These are phyloP conservation scores for Podaxis sp. DNA, from an alignment of 768 basidiomycete species.

Conservation along the genomic window DNA sequence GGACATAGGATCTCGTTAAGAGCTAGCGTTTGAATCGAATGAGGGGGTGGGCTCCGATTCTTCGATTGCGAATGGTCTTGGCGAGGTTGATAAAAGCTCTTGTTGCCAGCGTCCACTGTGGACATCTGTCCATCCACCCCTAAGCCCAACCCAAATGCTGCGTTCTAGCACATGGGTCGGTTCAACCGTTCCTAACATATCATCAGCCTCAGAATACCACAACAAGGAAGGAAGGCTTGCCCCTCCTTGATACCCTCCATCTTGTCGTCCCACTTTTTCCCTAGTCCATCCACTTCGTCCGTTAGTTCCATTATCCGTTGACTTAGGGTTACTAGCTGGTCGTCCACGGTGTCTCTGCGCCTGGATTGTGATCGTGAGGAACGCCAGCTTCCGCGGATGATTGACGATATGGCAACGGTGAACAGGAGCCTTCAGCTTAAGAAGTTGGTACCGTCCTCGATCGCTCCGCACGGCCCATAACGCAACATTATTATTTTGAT, in stretches of 20 bases:
- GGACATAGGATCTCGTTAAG: neutral
- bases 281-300: slow-evolving; percentile 40
- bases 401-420: slow-evolving; percentile 67
- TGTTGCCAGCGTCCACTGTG: slow-evolving; percentile 24
- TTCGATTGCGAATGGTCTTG: neutral
- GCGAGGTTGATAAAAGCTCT: neutral
- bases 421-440: slow-evolving; percentile 83
- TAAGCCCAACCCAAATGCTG: slow-evolving; percentile 66
- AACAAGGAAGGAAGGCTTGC: slow-evolving; percentile 27
- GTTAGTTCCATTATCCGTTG: slow-evolving; percentile 46
- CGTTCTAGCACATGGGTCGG: slow-evolving; percentile 63
- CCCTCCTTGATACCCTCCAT: slow-evolving; percentile 42
- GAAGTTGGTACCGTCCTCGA: slow-evolving; percentile 82
- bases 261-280: slow-evolving; percentile 42
- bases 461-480: slow-evolving; percentile 48
- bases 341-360: slow-evolving; percentile 72
- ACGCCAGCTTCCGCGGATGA: slow-evolving; percentile 77
- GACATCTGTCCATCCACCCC: slow-evolving; percentile 65
- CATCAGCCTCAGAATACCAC: neutral
- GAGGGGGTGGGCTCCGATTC: neutral
- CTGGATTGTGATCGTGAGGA: slow-evolving; percentile 66
- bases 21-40: neutral
- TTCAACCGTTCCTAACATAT: slow-evolving; percentile 54
- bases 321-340: slow-evolving; percentile 61
- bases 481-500: neutral